Percentiles rank a stretch among this genome's conserved stretches.
These are phyloP conservation scores for Ogataea angusta DNA, from an alignment of 805 yeast species.

Conservation along the genomic window DNA sequence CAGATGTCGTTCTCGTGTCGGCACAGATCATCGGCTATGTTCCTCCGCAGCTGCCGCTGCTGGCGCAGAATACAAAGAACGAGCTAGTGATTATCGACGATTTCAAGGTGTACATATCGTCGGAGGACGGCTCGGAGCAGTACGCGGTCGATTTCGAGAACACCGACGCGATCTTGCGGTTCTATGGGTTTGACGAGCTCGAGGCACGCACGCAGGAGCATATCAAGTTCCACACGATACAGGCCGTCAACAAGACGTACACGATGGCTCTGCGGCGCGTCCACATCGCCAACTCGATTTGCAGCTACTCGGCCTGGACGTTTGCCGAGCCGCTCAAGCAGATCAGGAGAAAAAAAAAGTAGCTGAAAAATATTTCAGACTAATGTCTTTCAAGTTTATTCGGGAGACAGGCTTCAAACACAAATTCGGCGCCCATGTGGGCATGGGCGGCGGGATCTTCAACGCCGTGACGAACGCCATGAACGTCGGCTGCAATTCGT, in stretches of 20 bases:
- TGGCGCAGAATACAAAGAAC: slow-evolving; percentile 1
- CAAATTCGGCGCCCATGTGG: slow-evolving; percentile 89
- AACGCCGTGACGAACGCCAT: slow-evolving; percentile 40
- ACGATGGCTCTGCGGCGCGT: slow-evolving; percentile 1
- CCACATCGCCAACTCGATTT: neutral
- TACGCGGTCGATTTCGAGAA: slow-evolving; percentile 4
- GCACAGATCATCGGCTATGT: slow-evolving; percentile 13
- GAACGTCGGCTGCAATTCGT: slow-evolving; percentile 66
- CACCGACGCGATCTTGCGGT: slow-evolving; percentile 1
- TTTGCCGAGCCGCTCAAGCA: slow-evolving; percentile 9
- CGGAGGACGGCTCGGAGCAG: slow-evolving; percentile 3
- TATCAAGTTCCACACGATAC: slow-evolving; percentile 1
- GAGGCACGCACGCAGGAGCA: neutral
- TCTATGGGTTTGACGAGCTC: slow-evolving; percentile 4
- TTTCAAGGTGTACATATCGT: slow-evolving; percentile 7
- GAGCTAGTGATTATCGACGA: slow-evolving; percentile 1
- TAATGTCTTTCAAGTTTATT: slow-evolving; percentile 33
- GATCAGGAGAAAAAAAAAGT: slow-evolving; percentile 19
- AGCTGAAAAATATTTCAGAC: slow-evolving; percentile 8
- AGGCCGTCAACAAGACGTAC: neutral
- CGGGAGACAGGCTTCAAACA: slow-evolving; percentile 41
- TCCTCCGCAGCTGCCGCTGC: slow-evolving; percentile 5
- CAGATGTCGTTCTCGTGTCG: neutral
- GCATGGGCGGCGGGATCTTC: slow-evolving; percentile 67
- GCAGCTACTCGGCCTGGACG: slow-evolving; percentile 8